These are phyloP conservation scores for Cicer judaicum DNA, from an alignment of 306 rosid genomes.

Conservation along the genomic window DNA sequence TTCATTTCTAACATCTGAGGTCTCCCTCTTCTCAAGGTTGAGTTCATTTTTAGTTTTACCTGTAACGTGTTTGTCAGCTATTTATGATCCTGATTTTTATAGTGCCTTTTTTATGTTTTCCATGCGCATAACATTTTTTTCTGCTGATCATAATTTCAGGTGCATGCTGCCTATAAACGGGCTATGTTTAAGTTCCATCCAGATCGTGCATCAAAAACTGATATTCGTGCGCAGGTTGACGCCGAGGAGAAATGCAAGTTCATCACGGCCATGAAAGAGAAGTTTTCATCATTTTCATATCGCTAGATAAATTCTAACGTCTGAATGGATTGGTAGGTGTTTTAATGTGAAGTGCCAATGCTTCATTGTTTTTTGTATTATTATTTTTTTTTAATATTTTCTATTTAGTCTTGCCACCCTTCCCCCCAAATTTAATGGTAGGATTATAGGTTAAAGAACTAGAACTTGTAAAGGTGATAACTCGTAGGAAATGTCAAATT, in stretches of 20 bases:
- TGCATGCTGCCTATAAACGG: slow-evolving; percentile 77
- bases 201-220: slow-evolving; percentile 78
- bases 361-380: slow-evolving; percentile 5
- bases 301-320: slow-evolving; percentile 49
- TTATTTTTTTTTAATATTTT: background rate
- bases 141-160: slow-evolving; percentile 59
- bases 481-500: slow-evolving; percentile 26
- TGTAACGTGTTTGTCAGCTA: background rate
- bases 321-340: slow-evolving; percentile 21
- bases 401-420: slow-evolving; percentile 26
- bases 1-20: background rate
- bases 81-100: background rate
- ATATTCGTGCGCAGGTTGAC: slow-evolving; percentile 79
- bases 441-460: slow-evolving; percentile 28
- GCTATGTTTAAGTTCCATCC: slow-evolving; percentile 89
- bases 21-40: slow-evolving; percentile 15
- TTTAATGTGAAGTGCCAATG: slow-evolving; percentile 28
- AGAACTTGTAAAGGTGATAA: slow-evolving; percentile 38
- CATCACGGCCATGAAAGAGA: slow-evolving; percentile 81
- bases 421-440: slow-evolving; percentile 27
- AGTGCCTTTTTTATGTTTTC: background rate
- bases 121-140: background rate
- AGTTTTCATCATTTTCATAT: slow-evolving; percentile 47
- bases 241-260: slow-evolving; percentile 94
- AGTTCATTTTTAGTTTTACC: background rate